A percentile compares a stretch with the other conserved stretches of the same genome.
phyloP scores from a whole-genome alignment of 352 stramenopile genomes.

The Phytophthora multivora region DNA sequence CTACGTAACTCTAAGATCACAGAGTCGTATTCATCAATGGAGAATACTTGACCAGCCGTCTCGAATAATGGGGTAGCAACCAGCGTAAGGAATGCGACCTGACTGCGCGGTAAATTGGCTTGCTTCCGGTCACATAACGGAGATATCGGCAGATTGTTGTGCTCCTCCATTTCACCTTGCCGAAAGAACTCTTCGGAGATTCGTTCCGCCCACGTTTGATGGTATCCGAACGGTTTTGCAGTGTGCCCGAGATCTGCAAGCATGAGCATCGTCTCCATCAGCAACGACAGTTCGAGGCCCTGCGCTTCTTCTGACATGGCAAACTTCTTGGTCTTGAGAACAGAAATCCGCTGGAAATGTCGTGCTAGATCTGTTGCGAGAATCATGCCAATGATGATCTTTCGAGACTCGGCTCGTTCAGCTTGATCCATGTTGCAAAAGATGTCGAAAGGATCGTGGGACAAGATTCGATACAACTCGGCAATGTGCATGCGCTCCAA shows the following conservation, averaged over 20 bases:
- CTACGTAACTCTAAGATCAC: conserved; percentile 56
- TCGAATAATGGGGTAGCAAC: conserved; percentile 69
- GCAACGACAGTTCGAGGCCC: conserved; percentile 58
- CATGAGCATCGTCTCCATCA: conserved; percentile 82
- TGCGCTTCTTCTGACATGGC: conserved; percentile 48
- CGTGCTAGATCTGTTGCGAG: conserved; percentile 77
- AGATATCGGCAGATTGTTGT: conserved; percentile 54
- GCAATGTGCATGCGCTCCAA: conserved; percentile 83
- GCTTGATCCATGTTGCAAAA: conserved; percentile 49
- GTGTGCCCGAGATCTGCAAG: conserved; percentile 69
- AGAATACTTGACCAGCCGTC: conserved; percentile 58
- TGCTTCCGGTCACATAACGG: conserved; percentile 65
- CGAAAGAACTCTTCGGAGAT: conserved; percentile 76
- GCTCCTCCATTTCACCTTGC: conserved; percentile 67
- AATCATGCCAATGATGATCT: conserved; percentile 80
- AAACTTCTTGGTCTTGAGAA: conserved; percentile 77
- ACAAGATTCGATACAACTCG: conserved; percentile 67
- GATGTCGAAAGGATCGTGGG: conserved; percentile 66
- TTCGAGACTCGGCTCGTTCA: conserved; percentile 50
- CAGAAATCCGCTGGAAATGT: conserved; percentile 72
- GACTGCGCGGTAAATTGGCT: conserved; percentile 64
- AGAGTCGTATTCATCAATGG: conserved; percentile 60
- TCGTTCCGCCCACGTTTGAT: conserved; percentile 61
- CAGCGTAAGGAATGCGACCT: conserved; percentile 70
- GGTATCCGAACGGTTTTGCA: conserved; percentile 66